Conservation (phyloP, 345 rosid species). For the Dipteronia dyeriana region DNA sequence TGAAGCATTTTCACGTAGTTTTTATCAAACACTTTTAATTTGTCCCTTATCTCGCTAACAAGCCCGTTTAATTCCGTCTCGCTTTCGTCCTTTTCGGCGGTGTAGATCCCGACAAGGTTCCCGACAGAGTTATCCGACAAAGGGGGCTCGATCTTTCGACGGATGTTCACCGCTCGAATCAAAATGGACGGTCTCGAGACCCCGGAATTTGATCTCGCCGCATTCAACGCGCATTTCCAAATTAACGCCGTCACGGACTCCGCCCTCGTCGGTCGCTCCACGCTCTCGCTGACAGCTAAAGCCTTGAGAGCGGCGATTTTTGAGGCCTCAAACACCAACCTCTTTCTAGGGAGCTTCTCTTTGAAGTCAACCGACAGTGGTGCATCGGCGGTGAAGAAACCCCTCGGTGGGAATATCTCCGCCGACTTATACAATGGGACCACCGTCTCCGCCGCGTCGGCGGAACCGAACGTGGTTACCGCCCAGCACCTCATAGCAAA, state of each 20-base stretch:
- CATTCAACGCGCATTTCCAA: constrained; percentile 17
- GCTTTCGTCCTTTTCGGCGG: not conserved
- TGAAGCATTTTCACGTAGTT: constrained; percentile 13
- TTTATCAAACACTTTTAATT: constrained; percentile 7
- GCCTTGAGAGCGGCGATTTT: constrained; percentile 18
- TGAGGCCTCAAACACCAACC: constrained; percentile 22
- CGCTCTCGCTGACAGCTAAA: not conserved
- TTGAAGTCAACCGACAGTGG: not conserved
- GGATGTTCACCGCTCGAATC: constrained; percentile 13
- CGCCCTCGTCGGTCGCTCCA: constrained; percentile 12
- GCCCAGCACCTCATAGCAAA: constrained; percentile 33
- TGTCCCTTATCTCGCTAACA: constrained; percentile 28
- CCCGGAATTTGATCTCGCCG: not conserved
- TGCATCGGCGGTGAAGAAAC: not conserved
- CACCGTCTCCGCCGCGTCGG: not conserved
- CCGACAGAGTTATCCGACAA: constrained; percentile 16
- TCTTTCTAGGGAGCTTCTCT: constrained; percentile 16
- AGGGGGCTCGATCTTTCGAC: constrained; percentile 10
- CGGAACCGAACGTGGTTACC: not conserved
- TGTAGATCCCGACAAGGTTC: constrained; percentile 3
- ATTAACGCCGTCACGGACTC: constrained; percentile 30
- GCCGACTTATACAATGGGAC: not conserved
- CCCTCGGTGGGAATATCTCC: not conserved
- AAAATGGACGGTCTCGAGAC: not conserved
- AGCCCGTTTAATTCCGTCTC: constrained; percentile 20